Evolutionary conservation across 2,329 filamentous ascomycete species (phyloP).

Genomic region (Monilinia aucupariae): DNA sequence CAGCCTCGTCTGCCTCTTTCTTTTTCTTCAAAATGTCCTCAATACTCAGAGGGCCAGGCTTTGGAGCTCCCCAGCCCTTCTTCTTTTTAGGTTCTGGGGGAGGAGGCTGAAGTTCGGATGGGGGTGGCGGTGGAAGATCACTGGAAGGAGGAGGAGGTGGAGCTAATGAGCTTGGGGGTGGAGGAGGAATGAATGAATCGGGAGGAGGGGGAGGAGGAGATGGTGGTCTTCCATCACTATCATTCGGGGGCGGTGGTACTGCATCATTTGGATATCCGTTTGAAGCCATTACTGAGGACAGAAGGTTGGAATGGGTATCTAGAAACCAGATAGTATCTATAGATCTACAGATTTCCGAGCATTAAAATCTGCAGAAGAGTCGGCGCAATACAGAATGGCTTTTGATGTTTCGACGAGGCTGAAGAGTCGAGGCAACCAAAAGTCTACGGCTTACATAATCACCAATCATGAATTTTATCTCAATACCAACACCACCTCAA

Average conservation of each 20-base stretch:
- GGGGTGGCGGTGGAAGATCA: constrained; percentile 35
- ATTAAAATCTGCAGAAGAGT: background rate
- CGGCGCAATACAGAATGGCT: constrained; percentile 8
- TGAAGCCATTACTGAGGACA: constrained; percentile 7
- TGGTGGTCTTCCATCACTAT: constrained; percentile 26
- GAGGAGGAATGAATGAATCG: constrained; percentile 38
- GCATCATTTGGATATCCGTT: constrained; percentile 24
- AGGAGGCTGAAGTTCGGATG: constrained; percentile 38
- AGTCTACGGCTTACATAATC: constrained; percentile 12
- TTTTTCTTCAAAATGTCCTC: constrained; percentile 83
- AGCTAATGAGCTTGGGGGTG: constrained; percentile 36
- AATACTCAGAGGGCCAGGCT: constrained; percentile 61
- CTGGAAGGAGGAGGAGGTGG: constrained; percentile 31
- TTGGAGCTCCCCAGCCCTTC: constrained; percentile 44
- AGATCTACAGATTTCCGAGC: background rate
- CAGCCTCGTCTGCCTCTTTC: constrained; percentile 76
- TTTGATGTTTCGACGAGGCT: constrained; percentile 12
- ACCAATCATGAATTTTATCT: constrained; percentile 11
- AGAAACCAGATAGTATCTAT: background rate
- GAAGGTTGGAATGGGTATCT: background rate
- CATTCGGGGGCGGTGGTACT: constrained; percentile 28
- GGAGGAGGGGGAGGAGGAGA: constrained; percentile 39
- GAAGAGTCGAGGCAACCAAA: constrained; percentile 13
- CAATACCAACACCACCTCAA: constrained; percentile 16
- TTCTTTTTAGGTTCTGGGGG: constrained; percentile 49